Evolutionary conservation across 768 basidiomycete species (phyloP), one percentile per base, ranked within the genome.

Genomic region (Cyclocybe aegerita): DNA sequence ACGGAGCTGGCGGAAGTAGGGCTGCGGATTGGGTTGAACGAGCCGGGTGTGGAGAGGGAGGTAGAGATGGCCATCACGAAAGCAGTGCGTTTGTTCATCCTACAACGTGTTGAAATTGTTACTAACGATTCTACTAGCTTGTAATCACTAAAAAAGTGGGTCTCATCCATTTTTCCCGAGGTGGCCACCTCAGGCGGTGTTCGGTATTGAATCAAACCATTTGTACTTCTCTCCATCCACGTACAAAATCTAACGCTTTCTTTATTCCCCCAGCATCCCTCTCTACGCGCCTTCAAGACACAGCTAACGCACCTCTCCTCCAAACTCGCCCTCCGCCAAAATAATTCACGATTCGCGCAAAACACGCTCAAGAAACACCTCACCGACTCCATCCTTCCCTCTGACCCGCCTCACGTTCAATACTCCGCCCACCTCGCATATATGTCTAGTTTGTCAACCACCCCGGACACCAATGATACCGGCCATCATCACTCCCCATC

Each of bases 11-110:
- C 82, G 0, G 89, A 91, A 64, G 58, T 88, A 1, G 88, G 87
- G 3, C 73, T 90, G 60, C 72, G 71, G 52, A 74, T 82, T 39
- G 74, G 50, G 53, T 77, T 62, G 44, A 61, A 38, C 74, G 79
- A 80, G 68, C 78, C n/a, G n/a, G 80, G 73, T 23, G 67, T 85
- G 7, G 81, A 79, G 54, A 62, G 46, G 0, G 87, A 89, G 62
- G 84, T 86, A 14, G 86, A 88, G 60, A 81, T 75, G 49, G 83
- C 86, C 9, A 71, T 88, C 11, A 80, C 79, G 11, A 86, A 85
- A 68, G 88, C 84, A 49, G 86, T 90, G 51, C 66, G 86, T 75
- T 1, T 2, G 39, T 34, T 54, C 16, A 43, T 11, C 51, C 4
- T n/a, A 41, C 12, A 35, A n/a, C 38, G 40, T 37, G 41, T 41